Base-by-base conservation (phyloP, 1,284 basidiomycete genomes). In the Rhodotorula sp. region DNA sequence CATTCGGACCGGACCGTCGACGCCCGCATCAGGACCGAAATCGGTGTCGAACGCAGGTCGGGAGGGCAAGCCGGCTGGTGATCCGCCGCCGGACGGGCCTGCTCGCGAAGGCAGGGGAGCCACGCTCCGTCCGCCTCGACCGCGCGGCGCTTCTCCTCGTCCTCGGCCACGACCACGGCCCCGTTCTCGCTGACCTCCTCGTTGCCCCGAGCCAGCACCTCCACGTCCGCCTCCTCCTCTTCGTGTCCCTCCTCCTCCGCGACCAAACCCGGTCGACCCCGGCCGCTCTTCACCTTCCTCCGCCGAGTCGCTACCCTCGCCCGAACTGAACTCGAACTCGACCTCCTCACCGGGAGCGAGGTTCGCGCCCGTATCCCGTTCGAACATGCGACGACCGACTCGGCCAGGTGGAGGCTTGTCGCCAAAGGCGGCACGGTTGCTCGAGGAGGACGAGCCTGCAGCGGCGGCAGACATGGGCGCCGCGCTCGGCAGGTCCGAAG, bases 251-350 rank as follows among this genome's bases (percentile, higher is more conserved):
- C n/a, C 14, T 49, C 68, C 26, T 18, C 52, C 71, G 12, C 26
- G 29, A 6, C 62, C 16, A 14, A 18, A 31, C 23, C 62, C 62
- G 16, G 49, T 1, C 31, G 3, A 14, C n/a, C 20, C 58, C 51
- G 58, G 26, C 60, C n/a, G 39, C 5, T 26, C 31, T 23, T 49
- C 69, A 18, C 34, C 20, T 26, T 49, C 61, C 6, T 58, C 62
- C 14, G 63, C 66, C 20, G 58, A 65, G 2, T 58, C 68, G 1
- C 64, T 65, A 23, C 61, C 69, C 26, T 63, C 73, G 6, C 69
- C 72, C 21, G 69, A 68, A 46, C 70, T 71, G 56, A 77, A 76
- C 64, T 77, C 74, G 29, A 77, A 77, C 62, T 76, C 74, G 51
- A 70, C 71, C 56, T 74, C 68, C 20, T 68, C 70, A 7, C 72